phyloP scores from a whole-genome alignment of 257 asterid genomes.

The Salvia rosmarinus region DNA sequence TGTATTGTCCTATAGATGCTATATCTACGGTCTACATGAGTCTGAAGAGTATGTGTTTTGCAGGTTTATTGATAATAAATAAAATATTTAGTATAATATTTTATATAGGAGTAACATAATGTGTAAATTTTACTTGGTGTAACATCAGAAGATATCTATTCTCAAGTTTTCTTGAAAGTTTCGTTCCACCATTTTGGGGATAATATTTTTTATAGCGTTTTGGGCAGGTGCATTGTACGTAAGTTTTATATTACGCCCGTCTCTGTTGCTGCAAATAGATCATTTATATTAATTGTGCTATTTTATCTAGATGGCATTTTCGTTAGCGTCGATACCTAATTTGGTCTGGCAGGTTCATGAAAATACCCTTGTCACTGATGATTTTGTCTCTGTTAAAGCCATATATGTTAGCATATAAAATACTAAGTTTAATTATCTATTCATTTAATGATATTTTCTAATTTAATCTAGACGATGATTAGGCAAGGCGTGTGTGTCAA shows the following conservation, averaged over 20 bases:
- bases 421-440: no score
- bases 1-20: neutral
- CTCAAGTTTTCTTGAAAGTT: neutral
- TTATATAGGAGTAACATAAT: neutral
- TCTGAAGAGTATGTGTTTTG: neutral
- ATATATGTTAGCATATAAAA: neutral
- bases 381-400: neutral
- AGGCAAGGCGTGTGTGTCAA: no score
- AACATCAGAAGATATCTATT: neutral
- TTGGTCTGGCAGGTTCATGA: constrained; percentile 16
- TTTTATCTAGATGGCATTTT: constrained; percentile 12
- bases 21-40: neutral
- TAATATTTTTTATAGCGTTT: neutral
- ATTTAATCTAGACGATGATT: no score
- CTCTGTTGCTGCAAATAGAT: constrained; percentile 7
- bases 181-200: constrained; percentile 11
- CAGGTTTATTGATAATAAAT: neutral
- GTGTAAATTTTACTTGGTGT: neutral
- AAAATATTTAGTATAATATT: neutral
- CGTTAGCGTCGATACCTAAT: constrained; percentile 21
- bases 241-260: constrained; percentile 10
- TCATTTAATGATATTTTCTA: no score
- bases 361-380: neutral
- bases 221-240: constrained; percentile 37
- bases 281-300: constrained; percentile 8